phyloP scores from a whole-genome alignment of 805 yeast genomes.

The Lipomyces oligophaga region DNA sequence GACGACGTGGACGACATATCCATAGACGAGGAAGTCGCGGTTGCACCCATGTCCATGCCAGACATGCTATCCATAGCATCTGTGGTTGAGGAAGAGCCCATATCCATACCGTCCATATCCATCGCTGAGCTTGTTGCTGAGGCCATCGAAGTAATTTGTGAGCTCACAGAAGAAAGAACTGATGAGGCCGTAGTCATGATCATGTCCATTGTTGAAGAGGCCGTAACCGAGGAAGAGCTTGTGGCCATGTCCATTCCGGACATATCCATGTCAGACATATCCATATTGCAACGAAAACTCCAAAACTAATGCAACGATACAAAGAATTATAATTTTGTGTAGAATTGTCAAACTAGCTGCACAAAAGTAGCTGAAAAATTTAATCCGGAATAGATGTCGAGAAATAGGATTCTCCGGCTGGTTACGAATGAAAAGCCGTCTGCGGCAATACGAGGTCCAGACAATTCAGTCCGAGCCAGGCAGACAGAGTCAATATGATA shows the following conservation, averaged over 20 bases:
- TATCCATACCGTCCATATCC: conserved; percentile 9
- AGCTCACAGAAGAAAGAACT: background rate
- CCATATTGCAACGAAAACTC: too few relatives aligned
- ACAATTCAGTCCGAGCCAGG: too few relatives aligned
- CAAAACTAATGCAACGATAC: too few relatives aligned
- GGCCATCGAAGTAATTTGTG: conserved; percentile 1
- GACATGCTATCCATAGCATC: conserved; percentile 7
- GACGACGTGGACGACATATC: conserved; percentile 6
- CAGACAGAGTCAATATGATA: too few relatives aligned
- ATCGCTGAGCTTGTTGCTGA: conserved; percentile 1
- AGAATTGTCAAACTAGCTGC: background rate
- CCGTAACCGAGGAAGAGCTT: too few relatives aligned
- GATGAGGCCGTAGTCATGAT: conserved; percentile 1
- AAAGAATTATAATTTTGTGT: too few relatives aligned
- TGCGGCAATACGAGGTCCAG: too few relatives aligned
- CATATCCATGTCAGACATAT: conserved; percentile 16
- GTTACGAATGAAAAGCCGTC: too few relatives aligned
- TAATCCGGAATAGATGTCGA: too few relatives aligned
- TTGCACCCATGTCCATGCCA: conserved; percentile 10
- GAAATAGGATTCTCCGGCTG: too few relatives aligned
- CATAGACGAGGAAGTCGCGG: conserved; percentile 14
- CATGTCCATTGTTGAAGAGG: conserved; percentile 6
- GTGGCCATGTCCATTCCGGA: conserved; percentile 1
- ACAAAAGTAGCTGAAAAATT: background rate
- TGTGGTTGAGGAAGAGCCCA: conserved; percentile 5